Percentiles rank a stretch among this genome's conserved stretches.
Evolutionary conservation across 257 asterid genomes (phyloP).

Genomic region (Leonotis leonurus): DNA sequence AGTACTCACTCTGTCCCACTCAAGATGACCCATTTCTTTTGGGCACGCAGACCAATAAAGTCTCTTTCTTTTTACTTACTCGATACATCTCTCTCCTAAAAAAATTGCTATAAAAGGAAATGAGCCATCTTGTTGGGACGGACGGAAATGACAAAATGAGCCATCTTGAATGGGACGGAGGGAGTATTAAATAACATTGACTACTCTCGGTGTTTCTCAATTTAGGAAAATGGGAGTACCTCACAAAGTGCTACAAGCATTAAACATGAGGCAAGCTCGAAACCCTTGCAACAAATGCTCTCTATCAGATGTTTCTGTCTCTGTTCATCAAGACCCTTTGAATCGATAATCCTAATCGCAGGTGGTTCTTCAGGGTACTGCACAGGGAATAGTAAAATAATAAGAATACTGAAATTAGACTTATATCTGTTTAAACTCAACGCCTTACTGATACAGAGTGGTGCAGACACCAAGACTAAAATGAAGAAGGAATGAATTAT

Average conservation of each 20-base stretch:
- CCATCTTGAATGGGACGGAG: too few species aligned
- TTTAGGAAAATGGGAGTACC: too few species aligned
- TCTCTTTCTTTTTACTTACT: too few species aligned
- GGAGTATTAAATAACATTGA: neutral
- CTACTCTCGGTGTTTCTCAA: too few species aligned
- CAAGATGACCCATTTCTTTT: too few species aligned
- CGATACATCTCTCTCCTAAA: too few species aligned
- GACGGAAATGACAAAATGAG: too few species aligned
- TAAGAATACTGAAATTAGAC: neutral
- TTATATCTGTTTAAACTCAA: neutral
- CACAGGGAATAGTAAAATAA: conserved; percentile 15
- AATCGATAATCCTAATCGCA: conserved; percentile 48
- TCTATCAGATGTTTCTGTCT: conserved; percentile 53
- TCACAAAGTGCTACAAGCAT: conserved; percentile 95
- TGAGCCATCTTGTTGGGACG: too few species aligned
- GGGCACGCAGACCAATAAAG: too few species aligned
- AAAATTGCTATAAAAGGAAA: too few species aligned
- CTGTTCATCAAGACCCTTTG: conserved; percentile 84
- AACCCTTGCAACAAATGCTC: conserved; percentile 47
- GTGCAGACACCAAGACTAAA: neutral
- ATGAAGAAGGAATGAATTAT: neutral
- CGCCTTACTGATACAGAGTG: neutral
- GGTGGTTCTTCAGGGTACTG: conserved; percentile 95
- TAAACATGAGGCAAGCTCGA: conserved; percentile 60
- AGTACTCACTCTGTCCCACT: too few species aligned